phyloP scores from a whole-genome alignment of 495 filamentous ascomycete genomes.

The Cercophora scortea region DNA sequence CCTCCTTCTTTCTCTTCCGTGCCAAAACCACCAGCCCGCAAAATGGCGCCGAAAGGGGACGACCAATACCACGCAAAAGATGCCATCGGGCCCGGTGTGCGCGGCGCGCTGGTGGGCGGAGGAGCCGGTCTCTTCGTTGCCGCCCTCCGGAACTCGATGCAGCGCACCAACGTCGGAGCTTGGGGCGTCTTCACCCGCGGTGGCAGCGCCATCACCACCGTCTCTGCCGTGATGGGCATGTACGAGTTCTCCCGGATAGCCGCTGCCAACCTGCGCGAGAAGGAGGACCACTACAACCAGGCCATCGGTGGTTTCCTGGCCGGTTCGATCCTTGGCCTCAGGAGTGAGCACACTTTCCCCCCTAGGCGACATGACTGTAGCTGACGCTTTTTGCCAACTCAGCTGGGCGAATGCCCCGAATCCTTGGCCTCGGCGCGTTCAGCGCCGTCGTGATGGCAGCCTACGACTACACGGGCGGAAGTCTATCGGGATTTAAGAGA shows the following conservation, averaged over 20 bases:
- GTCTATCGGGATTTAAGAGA: slow-evolving; percentile 47
- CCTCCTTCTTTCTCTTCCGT: slow-evolving; percentile 12
- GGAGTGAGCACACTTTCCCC: slow-evolving; percentile 22
- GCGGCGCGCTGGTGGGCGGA: slow-evolving; percentile 56
- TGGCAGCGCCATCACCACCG: slow-evolving; percentile 27
- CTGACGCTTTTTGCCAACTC: background rate
- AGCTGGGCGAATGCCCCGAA: slow-evolving; percentile 67
- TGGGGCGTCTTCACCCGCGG: slow-evolving; percentile 65
- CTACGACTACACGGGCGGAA: slow-evolving; percentile 73
- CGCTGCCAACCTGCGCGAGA: slow-evolving; percentile 38
- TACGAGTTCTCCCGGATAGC: slow-evolving; percentile 61
- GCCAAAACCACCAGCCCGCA: slow-evolving; percentile 35
- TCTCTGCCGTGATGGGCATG: slow-evolving; percentile 64
- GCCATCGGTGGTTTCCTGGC: slow-evolving; percentile 30
- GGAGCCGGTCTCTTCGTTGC: slow-evolving; percentile 62
- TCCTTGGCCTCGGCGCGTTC: slow-evolving; percentile 67
- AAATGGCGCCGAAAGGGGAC: slow-evolving; percentile 32
- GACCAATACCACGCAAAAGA: slow-evolving; percentile 68
- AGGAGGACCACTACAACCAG: slow-evolving; percentile 32
- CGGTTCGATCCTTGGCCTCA: slow-evolving; percentile 31
- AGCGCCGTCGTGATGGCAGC: slow-evolving; percentile 56
- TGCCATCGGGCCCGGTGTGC: slow-evolving; percentile 59
- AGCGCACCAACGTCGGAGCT: slow-evolving; percentile 67
- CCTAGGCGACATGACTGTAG: background rate
- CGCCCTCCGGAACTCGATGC: slow-evolving; percentile 77